Percentiles rank a stretch among this genome's conserved stretches.
These are phyloP conservation scores for Neohortaea acidophila DNA, from an alignment of 495 filamentous ascomycete genomes.

Conservation along the genomic window DNA sequence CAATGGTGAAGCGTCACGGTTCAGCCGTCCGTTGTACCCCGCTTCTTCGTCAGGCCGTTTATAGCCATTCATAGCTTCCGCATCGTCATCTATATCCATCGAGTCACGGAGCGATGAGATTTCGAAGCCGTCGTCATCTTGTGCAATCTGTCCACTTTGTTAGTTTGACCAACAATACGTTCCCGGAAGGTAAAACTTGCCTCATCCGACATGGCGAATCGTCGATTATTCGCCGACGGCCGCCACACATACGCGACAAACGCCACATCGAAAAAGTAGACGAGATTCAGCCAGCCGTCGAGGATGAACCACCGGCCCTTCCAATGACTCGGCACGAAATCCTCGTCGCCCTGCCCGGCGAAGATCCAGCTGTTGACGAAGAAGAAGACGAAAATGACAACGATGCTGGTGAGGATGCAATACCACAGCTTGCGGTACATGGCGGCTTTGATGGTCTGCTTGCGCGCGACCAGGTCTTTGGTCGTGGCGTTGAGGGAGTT, in stretches of 20 bases:
- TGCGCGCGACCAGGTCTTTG: conserved; percentile 85
- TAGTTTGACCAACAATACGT: conserved; percentile 18
- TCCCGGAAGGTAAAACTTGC: conserved; percentile 26
- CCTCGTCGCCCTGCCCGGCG: conserved; percentile 61
- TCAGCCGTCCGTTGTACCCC: conserved; percentile 12
- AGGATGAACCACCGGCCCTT: conserved; percentile 93
- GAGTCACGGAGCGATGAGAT: conserved; percentile 81
- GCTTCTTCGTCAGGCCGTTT: conserved; percentile 3
- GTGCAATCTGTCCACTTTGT: conserved; percentile 48
- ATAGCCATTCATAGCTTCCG: too few species aligned
- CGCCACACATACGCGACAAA: conserved; percentile 96
- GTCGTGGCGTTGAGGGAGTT: conserved; percentile 88
- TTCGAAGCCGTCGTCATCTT: conserved; percentile 97
- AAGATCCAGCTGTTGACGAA: conserved; percentile 90
- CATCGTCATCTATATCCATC: conserved; percentile 47
- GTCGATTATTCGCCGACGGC: conserved; percentile 87
- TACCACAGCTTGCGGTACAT: conserved; percentile 99
- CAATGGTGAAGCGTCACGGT: conserved; percentile 25
- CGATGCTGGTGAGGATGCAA: conserved; percentile 80
- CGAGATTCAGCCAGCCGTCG: conserved; percentile 93
- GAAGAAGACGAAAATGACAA: conserved; percentile 95
- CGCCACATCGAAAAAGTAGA: conserved; percentile 81
- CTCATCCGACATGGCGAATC: conserved; percentile 98
- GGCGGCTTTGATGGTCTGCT: conserved; percentile 77
- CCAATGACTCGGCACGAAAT: conserved; percentile 93